phyloP scores from a whole-genome alignment of 805 yeast genomes.

The Ogataea saltuana region DNA sequence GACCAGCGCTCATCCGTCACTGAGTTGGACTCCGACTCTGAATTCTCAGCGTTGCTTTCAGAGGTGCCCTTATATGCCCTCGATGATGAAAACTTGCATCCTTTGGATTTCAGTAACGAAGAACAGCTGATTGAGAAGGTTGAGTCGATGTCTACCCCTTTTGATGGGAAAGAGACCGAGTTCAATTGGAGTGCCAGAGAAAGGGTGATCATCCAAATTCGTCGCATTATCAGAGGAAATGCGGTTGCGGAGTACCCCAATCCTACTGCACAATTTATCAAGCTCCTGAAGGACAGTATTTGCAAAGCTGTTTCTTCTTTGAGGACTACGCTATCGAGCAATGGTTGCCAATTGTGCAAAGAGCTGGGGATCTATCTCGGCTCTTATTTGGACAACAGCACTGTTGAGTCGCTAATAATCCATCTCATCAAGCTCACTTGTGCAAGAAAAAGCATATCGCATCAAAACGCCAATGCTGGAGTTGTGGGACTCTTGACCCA shows the following conservation, averaged over 20 bases:
- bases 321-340: conserved; percentile 77
- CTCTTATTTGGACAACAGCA: conserved; percentile 41
- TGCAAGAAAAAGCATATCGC: conserved; percentile 64
- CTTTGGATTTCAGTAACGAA: conserved; percentile 34
- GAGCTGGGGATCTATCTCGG: conserved; percentile 55
- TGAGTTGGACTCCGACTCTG: conserved; percentile 1
- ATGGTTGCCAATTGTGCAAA: conserved; percentile 75
- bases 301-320: conserved; percentile 68
- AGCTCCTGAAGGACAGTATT: conserved; percentile 56
- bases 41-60: conserved; percentile 3
- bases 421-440: conserved; percentile 54
- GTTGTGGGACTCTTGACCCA: conserved; percentile 56
- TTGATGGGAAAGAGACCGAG: conserved; percentile 81
- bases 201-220: conserved; percentile 51
- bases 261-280: conserved; percentile 31
- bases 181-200: conserved; percentile 82
- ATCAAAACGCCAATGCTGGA: conserved; percentile 55
- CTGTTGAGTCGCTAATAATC: conserved; percentile 51
- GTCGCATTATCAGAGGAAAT: conserved; percentile 65
- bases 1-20: conserved; percentile 1
- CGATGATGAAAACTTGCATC: conserved; percentile 38
- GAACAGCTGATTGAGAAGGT: conserved; percentile 33
- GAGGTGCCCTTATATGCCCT: conserved; percentile 24
- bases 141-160: conserved; percentile 38
- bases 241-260: conserved; percentile 38